These are phyloP conservation scores for Suillus paluster DNA, from an alignment of 768 basidiomycete species.

Conservation along the genomic window DNA sequence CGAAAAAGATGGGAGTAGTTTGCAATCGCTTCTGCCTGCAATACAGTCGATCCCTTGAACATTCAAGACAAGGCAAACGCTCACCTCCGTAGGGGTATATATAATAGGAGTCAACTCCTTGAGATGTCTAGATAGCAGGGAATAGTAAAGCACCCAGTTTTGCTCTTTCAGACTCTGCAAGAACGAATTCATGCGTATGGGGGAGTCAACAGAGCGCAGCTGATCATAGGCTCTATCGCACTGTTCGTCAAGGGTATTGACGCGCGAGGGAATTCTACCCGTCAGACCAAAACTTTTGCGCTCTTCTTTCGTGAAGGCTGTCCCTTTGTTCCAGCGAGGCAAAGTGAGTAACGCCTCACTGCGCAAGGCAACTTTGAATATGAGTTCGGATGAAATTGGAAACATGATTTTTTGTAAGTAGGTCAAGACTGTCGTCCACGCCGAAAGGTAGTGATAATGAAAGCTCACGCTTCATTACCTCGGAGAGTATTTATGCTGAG, in stretches of 20 bases:
- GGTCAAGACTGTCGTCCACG: too few species aligned
- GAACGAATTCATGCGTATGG: constrained; percentile 73
- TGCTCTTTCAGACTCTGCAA: constrained; percentile 77
- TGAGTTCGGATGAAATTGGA: constrained; percentile 11
- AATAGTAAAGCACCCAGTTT: constrained; percentile 84
- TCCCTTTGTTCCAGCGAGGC: constrained; percentile 81
- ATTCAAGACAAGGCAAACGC: constrained; percentile 18
- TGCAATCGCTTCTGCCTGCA: constrained; percentile 77
- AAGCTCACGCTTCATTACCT: too few species aligned
- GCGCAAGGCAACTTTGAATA: constrained; percentile 53
- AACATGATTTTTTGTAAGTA: constrained; percentile 7
- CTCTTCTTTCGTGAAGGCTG: constrained; percentile 71
- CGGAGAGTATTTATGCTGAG: too few species aligned
- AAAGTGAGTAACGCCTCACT: constrained; percentile 66
- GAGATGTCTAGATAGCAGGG: constrained; percentile 60
- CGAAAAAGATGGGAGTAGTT: constrained; percentile 87
- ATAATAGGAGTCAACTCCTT: constrained; percentile 67
- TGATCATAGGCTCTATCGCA: constrained; percentile 76
- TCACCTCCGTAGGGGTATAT: constrained; percentile 81
- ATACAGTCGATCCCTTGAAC: constrained; percentile 1
- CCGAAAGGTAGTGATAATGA: too few species aligned
- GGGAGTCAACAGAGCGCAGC: constrained; percentile 40
- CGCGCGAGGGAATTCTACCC: constrained; percentile 52
- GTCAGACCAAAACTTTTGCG: constrained; percentile 68
- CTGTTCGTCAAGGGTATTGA: constrained; percentile 77